A percentile compares a stretch with the other conserved stretches of the same genome.
phyloP scores from a whole-genome alignment of 2,329 filamentous ascomycete genomes.

The Xylariales sp. region DNA sequence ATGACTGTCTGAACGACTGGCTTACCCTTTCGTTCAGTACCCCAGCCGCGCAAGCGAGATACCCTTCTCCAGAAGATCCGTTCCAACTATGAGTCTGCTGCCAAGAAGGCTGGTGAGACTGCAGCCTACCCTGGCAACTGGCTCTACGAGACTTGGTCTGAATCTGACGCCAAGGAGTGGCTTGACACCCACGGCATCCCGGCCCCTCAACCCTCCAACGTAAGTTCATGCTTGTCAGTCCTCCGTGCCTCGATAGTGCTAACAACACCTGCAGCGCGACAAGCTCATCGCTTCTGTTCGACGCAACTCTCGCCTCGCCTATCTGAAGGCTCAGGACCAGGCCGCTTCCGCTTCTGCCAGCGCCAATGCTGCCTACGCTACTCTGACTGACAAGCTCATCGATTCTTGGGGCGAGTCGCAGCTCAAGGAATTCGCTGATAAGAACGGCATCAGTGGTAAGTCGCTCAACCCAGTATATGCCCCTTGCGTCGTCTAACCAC shows the following conservation, averaged over 20 bases:
- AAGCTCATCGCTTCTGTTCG: conserved; percentile 84
- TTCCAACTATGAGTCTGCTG: conserved; percentile 72
- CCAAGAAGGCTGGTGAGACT: conserved; percentile 71
- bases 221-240: conserved; percentile 19
- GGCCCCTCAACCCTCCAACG: conserved; percentile 72
- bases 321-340: conserved; percentile 60
- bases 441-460: conserved; percentile 66
- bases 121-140: conserved; percentile 88
- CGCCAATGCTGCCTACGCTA: conserved; percentile 65
- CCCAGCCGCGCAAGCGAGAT: conserved; percentile 83
- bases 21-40: conserved; percentile 41
- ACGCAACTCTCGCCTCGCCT: conserved; percentile 80
- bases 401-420: conserved; percentile 85
- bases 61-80: conserved; percentile 72
- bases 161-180: conserved; percentile 91
- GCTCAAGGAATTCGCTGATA: conserved; percentile 89
- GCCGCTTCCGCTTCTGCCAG: conserved; percentile 57
- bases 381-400: conserved; percentile 77
- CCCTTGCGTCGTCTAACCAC: conserved; percentile 12
- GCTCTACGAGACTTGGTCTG: conserved; percentile 87
- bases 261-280: conserved; percentile 54
- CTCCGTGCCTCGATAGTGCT: conserved; percentile 10
- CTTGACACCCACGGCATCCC: conserved; percentile 84
- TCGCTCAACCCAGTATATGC: not conserved
- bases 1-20: not conserved